Conservation (phyloP, 2,329 filamentous ascomycete genomes). For the Sarocladiaceae sp. region DNA sequence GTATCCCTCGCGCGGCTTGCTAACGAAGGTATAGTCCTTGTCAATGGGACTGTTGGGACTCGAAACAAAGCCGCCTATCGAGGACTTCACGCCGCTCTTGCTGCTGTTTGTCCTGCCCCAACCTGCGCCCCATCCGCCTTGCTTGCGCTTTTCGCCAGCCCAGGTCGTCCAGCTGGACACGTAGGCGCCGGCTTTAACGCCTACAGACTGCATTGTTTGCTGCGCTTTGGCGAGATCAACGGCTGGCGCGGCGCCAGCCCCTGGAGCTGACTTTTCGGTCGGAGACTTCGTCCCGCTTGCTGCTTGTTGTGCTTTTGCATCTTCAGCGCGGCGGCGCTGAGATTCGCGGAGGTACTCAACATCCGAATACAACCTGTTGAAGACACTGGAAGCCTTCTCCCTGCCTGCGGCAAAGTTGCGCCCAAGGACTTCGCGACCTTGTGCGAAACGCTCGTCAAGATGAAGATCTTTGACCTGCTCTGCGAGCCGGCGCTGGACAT, state of each 20-base stretch:
- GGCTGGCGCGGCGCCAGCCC: slow-evolving; percentile 7
- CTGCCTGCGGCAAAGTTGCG: slow-evolving; percentile 83
- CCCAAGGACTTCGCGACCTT: slow-evolving; percentile 80
- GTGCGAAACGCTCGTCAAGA: slow-evolving; percentile 82
- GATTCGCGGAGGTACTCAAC: slow-evolving; percentile 62
- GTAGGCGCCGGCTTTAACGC: slow-evolving; percentile 57
- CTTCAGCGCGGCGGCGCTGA: slow-evolving; percentile 36
- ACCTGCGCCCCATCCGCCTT: slow-evolving; percentile 38
- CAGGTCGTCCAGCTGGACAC: slow-evolving; percentile 66
- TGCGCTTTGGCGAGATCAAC: slow-evolving; percentile 37
- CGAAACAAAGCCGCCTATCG: slow-evolving; percentile 16
- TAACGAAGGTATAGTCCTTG: slow-evolving; percentile 32
- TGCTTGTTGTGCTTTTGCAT: slow-evolving; percentile 25
- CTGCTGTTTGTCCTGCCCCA: slow-evolving; percentile 29
- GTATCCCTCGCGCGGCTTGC: slow-evolving; percentile 9
- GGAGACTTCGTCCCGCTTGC: slow-evolving; percentile 10
- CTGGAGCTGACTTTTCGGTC: slow-evolving; percentile 21
- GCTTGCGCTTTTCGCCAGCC: slow-evolving; percentile 72
- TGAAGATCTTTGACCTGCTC: slow-evolving; percentile 93
- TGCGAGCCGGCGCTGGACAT: slow-evolving; percentile 83
- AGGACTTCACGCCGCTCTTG: slow-evolving; percentile 22
- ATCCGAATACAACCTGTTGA: slow-evolving; percentile 86
- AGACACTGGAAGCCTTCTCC: slow-evolving; percentile 81
- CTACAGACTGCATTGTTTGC: slow-evolving; percentile 43
- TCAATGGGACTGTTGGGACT: slow-evolving; percentile 32